Percentiles rank a stretch among this genome's conserved stretches.
Evolutionary conservation across 2,329 filamentous ascomycete genomes (phyloP).

Genomic region (Sphaerulina vaccinii): DNA sequence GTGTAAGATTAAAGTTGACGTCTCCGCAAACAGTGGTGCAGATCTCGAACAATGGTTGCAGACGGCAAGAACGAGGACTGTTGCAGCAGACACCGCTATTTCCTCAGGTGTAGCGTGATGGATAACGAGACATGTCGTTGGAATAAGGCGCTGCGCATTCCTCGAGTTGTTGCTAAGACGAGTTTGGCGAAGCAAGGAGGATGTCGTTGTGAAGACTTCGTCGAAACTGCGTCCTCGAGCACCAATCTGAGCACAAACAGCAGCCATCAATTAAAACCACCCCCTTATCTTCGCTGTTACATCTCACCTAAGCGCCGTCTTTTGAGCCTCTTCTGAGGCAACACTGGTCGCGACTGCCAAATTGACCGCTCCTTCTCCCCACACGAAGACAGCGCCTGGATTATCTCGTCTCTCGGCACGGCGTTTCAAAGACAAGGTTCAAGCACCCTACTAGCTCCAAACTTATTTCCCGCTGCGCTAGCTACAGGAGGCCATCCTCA

Average conservation of each 20-base stretch:
- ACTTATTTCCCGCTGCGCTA: slow-evolving; percentile 9
- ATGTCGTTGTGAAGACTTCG: background rate
- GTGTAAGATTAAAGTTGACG: background rate
- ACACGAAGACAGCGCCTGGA: background rate
- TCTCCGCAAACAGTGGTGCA: background rate
- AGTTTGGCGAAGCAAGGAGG: slow-evolving; percentile 6
- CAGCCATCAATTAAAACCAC: background rate
- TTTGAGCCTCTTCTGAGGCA: background rate
- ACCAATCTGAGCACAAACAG: background rate
- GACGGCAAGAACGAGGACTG: background rate
- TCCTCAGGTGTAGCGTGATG: background rate
- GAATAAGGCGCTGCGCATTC: slow-evolving; percentile 7
- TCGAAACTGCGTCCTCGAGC: background rate
- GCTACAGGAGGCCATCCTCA: slow-evolving; percentile 5
- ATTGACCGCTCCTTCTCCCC: background rate
- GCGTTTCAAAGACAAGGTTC: background rate
- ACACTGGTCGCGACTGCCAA: background rate
- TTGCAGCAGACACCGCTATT: background rate
- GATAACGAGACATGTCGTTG: background rate
- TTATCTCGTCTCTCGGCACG: background rate
- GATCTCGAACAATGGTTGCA: background rate
- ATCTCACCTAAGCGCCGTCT: background rate
- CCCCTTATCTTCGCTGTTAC: background rate
- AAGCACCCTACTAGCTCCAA: background rate
- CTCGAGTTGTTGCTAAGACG: slow-evolving; percentile 1